Evolutionary conservation across 768 basidiomycete genomes (phyloP).

Genomic region (Pulveroboletus sp.): DNA sequence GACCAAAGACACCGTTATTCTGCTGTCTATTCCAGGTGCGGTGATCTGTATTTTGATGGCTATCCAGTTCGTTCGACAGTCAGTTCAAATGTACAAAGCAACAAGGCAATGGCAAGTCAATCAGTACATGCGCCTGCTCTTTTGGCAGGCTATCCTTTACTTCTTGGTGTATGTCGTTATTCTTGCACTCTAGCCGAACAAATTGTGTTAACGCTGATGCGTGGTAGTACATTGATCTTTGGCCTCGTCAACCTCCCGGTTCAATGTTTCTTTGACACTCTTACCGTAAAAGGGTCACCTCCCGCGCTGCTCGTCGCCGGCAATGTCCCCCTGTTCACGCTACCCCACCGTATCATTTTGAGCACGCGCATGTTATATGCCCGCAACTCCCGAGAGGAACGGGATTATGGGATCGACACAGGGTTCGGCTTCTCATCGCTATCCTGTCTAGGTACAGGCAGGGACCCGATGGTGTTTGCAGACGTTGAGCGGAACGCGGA

Average conservation of each 20-base stretch:
- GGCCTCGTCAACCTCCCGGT: neutral
- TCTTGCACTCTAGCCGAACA: neutral
- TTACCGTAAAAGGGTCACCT: neutral
- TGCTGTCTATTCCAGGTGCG: neutral
- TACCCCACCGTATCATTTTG: neutral
- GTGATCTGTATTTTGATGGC: neutral
- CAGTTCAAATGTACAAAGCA: neutral
- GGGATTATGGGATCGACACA: neutral
- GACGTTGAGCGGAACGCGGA: neutral
- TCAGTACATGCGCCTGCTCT: neutral
- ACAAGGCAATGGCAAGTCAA: neutral
- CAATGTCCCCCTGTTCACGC: neutral
- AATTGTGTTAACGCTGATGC: neutral
- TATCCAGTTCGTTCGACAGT: constrained; percentile 1
- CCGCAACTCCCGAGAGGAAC: neutral
- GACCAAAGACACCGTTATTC: neutral
- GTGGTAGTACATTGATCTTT: neutral
- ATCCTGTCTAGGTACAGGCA: neutral
- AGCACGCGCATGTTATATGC: neutral
- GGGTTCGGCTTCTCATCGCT: neutral
- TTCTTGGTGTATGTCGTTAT: neutral
- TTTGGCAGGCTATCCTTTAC: neutral
- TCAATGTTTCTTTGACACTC: neutral
- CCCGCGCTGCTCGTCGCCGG: neutral
- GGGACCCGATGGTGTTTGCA: neutral